Evolutionary conservation across 805 yeast species (phyloP).

Genomic region (Grigorovia humatica): DNA sequence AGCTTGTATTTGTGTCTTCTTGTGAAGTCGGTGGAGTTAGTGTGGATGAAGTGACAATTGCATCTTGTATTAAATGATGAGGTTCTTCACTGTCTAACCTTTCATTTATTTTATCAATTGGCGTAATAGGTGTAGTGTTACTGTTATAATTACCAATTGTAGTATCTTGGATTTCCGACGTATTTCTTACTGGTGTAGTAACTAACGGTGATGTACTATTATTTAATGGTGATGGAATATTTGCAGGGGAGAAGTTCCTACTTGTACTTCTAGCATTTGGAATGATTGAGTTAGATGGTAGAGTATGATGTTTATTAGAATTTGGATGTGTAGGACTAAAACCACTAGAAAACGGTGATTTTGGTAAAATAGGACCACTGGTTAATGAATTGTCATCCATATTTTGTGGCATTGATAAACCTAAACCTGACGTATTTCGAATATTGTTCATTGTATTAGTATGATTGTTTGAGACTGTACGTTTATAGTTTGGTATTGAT

Average conservation of each 20-base stretch:
- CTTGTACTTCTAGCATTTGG: background rate
- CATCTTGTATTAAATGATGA: background rate
- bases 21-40: background rate
- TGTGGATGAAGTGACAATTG: background rate
- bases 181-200: background rate
- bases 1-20: constrained; percentile 1
- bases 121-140: background rate
- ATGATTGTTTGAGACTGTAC: background rate
- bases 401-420: background rate
- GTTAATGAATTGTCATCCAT: background rate
- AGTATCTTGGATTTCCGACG: background rate
- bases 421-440: background rate
- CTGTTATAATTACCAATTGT: background rate
- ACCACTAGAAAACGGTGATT: background rate
- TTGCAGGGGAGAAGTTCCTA: background rate
- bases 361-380: background rate
- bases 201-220: background rate
- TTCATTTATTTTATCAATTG: background rate
- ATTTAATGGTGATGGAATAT: background rate
- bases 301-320: background rate
- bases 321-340: background rate
- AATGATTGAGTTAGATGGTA: background rate
- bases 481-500: constrained; percentile 4
- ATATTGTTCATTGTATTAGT: background rate
- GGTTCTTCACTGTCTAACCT: background rate